A percentile compares a stretch with the other conserved stretches of the same genome.
These are phyloP conservation scores for Candida ipomoeae DNA, from an alignment of 805 yeast species.

Conservation along the genomic window DNA sequence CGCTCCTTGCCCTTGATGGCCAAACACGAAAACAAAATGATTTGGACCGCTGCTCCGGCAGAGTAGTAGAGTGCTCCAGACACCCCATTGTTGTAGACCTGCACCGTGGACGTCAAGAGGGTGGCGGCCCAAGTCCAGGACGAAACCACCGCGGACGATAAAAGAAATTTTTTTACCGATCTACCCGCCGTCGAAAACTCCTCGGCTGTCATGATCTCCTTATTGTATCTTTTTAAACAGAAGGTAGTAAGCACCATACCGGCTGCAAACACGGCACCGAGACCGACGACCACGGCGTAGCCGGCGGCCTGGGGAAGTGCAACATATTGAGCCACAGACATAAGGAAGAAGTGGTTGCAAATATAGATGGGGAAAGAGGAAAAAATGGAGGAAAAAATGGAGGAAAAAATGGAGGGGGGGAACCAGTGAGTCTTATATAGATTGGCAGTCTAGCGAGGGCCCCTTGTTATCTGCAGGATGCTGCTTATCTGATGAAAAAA, in stretches of 20 bases:
- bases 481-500: no score
- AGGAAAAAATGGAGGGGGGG: no score
- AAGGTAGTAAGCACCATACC: slow-evolving; percentile 78
- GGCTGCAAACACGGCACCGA: slow-evolving; percentile 73
- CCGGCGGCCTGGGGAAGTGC: slow-evolving; percentile 75
- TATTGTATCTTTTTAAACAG: slow-evolving; percentile 70
- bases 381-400: no score
- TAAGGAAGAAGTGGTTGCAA: not conserved
- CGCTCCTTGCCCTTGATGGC: slow-evolving; percentile 86
- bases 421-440: no score
- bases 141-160: slow-evolving; percentile 86
- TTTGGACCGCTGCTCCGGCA: slow-evolving; percentile 87
- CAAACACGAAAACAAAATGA: slow-evolving; percentile 76
- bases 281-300: slow-evolving; percentile 81
- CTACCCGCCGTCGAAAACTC: slow-evolving; percentile 94
- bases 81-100: slow-evolving; percentile 72
- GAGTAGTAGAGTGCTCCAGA: slow-evolving; percentile 83
- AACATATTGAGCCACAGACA: slow-evolving; percentile 19
- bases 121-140: slow-evolving; percentile 71
- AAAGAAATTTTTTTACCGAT: slow-evolving; percentile 76
- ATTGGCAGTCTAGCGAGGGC: no score
- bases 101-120: slow-evolving; percentile 67
- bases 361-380: no score
- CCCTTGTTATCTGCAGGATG: no score
- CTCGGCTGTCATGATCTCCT: slow-evolving; percentile 86